A percentile compares a stretch with the other conserved stretches of the same genome.
These are phyloP conservation scores for Lumnitzera littorea DNA, from an alignment of 345 rosid genomes.

Conservation along the genomic window DNA sequence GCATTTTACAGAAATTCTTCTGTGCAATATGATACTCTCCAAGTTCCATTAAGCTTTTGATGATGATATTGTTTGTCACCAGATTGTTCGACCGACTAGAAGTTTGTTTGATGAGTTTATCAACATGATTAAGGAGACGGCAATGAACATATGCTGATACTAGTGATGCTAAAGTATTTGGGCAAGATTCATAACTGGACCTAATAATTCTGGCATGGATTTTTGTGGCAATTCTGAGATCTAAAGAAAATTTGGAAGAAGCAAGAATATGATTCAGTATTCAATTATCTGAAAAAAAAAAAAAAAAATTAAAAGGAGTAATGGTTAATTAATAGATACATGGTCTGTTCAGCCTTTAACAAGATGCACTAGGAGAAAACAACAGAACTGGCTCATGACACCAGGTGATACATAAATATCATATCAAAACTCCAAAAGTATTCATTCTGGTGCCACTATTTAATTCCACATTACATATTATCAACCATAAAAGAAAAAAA, in stretches of 20 bases:
- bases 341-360: too few relatives aligned
- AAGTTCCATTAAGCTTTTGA: constrained; percentile 36
- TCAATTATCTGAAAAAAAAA: constrained; percentile 26
- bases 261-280: constrained; percentile 32
- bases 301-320: neutral
- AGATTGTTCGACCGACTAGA: constrained; percentile 21
- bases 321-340: neutral
- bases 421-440: too few relatives aligned
- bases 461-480: too few relatives aligned
- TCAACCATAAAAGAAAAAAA: too few relatives aligned
- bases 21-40: constrained; percentile 51
- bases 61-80: constrained; percentile 34
- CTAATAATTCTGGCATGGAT: constrained; percentile 48
- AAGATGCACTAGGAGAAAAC: too few relatives aligned
- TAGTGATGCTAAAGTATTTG: constrained; percentile 42
- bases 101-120: constrained; percentile 33
- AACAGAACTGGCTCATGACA: too few relatives aligned
- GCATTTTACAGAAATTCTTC: constrained; percentile 43
- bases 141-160: constrained; percentile 44
- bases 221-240: constrained; percentile 31
- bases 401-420: too few relatives aligned
- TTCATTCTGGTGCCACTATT: too few relatives aligned
- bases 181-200: constrained; percentile 50
- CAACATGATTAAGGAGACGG: constrained; percentile 24
- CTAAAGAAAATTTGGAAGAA: constrained; percentile 33